A percentile compares a stretch with the other conserved stretches of the same genome.
phyloP scores from a whole-genome alignment of 2,329 filamentous ascomycete species.

The Diaporthe sp. region DNA sequence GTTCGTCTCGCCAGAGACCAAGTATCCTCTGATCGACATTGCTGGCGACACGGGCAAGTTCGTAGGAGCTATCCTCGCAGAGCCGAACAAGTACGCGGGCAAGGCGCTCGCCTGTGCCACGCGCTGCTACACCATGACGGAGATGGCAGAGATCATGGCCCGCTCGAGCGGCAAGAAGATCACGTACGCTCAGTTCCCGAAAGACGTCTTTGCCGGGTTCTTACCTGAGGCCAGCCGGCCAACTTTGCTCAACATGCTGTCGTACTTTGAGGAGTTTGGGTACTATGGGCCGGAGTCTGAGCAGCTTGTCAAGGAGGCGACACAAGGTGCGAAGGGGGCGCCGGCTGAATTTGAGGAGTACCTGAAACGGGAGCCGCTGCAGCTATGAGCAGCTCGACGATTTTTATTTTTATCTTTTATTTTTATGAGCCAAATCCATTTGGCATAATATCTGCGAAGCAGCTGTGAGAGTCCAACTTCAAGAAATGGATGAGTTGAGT shows the following conservation, averaged over 20 bases:
- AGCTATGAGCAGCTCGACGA: background rate
- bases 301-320: slow-evolving; percentile 4
- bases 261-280: slow-evolving; percentile 13
- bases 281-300: slow-evolving; percentile 11
- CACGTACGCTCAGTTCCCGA: background rate
- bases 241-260: slow-evolving; percentile 1
- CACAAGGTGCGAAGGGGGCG: background rate
- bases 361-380: slow-evolving; percentile 3
- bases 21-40: slow-evolving; percentile 55
- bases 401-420: too few relatives aligned
- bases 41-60: slow-evolving; percentile 57
- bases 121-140: slow-evolving; percentile 46
- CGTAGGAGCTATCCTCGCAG: slow-evolving; percentile 48
- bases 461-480: background rate
- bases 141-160: slow-evolving; percentile 49
- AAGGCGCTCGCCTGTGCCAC: slow-evolving; percentile 41
- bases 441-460: background rate
- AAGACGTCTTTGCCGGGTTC: background rate
- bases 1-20: slow-evolving; percentile 50
- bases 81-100: slow-evolving; percentile 43
- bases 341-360: background rate
- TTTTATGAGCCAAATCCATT: background rate
- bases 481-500: background rate
- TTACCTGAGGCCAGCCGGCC: background rate
- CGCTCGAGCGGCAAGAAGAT: slow-evolving; percentile 51